Conservation (phyloP, 768 basidiomycete species). For the Ramaria sp. region DNA sequence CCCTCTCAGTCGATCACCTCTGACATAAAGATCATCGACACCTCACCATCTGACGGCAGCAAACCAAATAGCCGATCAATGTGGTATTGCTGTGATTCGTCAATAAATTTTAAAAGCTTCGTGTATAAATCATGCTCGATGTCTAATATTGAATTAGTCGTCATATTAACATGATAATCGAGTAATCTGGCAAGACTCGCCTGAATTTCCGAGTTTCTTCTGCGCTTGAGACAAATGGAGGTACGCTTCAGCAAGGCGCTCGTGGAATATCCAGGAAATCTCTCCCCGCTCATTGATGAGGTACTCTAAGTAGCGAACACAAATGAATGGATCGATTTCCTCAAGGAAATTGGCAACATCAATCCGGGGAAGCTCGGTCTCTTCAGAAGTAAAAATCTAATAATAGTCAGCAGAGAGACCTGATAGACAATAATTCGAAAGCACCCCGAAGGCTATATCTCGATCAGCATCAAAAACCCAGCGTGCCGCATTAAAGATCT, state of each 20-base stretch:
- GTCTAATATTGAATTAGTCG: neutral
- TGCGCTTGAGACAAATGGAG: constrained; percentile 52
- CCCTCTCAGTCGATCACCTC: neutral
- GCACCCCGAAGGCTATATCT: constrained; percentile 68
- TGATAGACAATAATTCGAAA: neutral
- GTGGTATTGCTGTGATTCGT: constrained; percentile 54
- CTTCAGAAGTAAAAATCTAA: constrained; percentile 93
- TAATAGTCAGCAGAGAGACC: neutral
- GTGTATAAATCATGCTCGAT: constrained; percentile 36
- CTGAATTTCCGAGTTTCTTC: constrained; percentile 46
- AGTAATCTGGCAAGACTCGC: constrained; percentile 23
- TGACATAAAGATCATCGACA: neutral
- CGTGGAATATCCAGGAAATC: constrained; percentile 59
- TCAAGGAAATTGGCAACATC: constrained; percentile 74
- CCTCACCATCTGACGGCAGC: constrained; percentile 72
- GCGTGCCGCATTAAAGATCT: constrained; percentile 69
- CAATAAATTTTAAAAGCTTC: constrained; percentile 73
- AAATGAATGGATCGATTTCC: constrained; percentile 53
- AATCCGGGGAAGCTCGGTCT: constrained; percentile 76
- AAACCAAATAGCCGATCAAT: constrained; percentile 71
- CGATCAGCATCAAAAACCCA: constrained; percentile 79
- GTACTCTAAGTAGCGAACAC: constrained; percentile 75
- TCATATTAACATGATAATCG: neutral
- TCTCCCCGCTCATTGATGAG: constrained; percentile 70
- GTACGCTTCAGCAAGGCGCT: constrained; percentile 83